Evolutionary conservation across 1,139 yeast species (phyloP).

Genomic region (Nakaseomyces sp.): DNA sequence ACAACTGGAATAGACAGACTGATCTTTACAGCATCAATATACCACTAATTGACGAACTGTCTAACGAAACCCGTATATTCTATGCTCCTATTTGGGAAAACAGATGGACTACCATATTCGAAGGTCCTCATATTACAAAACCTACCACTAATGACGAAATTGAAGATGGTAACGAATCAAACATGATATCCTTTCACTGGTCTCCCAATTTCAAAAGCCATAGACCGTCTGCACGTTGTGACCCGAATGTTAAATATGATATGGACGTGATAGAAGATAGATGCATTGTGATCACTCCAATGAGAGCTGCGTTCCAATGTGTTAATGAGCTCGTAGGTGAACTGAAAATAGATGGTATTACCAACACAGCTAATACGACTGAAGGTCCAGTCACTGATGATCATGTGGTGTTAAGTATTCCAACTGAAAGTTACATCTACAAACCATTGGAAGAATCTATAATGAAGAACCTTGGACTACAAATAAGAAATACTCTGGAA

Average conservation of each 20-base stretch:
- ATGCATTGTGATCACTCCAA: conserved; percentile 64
- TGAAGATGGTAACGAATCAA: conserved; percentile 36
- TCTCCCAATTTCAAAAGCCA: conserved; percentile 70
- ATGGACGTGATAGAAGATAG: conserved; percentile 44
- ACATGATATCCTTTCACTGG: conserved; percentile 60
- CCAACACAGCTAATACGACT: background rate
- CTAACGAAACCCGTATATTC: conserved; percentile 48
- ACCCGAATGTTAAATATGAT: conserved; percentile 36
- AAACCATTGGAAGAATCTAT: conserved; percentile 45
- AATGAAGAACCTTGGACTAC: conserved; percentile 20
- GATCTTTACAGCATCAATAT: conserved; percentile 80
- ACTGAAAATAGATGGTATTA: conserved; percentile 24
- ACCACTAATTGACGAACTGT: conserved; percentile 53
- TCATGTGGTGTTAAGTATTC: conserved; percentile 26
- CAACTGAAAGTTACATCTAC: conserved; percentile 45
- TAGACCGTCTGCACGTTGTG: conserved; percentile 45
- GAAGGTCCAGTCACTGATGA: background rate
- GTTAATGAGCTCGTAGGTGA: conserved; percentile 51
- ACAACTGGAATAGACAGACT: conserved; percentile 46
- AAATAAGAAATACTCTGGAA: conserved; percentile 18
- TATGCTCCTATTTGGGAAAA: conserved; percentile 75
- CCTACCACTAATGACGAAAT: conserved; percentile 34
- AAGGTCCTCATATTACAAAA: conserved; percentile 22
- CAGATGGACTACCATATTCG: conserved; percentile 62
- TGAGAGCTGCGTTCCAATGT: conserved; percentile 63